These are phyloP conservation scores for Carex littledalei DNA, from an alignment of 176 grass and related monocot genomes.

Conservation along the genomic window DNA sequence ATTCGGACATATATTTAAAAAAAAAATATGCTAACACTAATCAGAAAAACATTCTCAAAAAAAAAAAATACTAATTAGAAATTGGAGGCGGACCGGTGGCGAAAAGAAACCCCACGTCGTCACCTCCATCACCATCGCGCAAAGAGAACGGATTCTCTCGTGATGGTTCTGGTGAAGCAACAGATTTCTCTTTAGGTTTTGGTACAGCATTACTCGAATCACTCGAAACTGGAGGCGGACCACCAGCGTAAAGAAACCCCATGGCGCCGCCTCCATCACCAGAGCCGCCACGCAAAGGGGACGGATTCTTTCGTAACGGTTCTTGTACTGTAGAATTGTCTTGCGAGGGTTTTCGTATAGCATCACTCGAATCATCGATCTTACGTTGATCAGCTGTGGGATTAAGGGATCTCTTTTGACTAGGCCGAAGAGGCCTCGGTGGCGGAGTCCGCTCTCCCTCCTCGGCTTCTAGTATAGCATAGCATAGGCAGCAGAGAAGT, in stretches of 20 bases:
- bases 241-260: neutral
- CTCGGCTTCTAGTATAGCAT: neutral
- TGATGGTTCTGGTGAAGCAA: neutral
- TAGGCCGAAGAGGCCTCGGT: neutral
- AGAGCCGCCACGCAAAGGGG: neutral
- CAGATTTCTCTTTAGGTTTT: too few species aligned
- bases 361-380: neutral
- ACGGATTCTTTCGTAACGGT: neutral
- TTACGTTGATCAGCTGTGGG: neutral
- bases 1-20: neutral
- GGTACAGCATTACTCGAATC: too few species aligned
- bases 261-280: neutral
- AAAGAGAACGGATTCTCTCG: neutral
- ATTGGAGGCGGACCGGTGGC: neutral
- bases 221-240: neutral
- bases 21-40: too few species aligned
- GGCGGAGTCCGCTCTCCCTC: neutral
- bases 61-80: neutral
- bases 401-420: neutral
- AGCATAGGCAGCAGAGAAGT: neutral
- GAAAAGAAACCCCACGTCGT: neutral
- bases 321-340: too few species aligned
- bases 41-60: too few species aligned
- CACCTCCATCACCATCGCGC: neutral
- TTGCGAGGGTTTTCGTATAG: neutral